Conservation (phyloP, 768 basidiomycete genomes). For the Calocera cornea region DNA sequence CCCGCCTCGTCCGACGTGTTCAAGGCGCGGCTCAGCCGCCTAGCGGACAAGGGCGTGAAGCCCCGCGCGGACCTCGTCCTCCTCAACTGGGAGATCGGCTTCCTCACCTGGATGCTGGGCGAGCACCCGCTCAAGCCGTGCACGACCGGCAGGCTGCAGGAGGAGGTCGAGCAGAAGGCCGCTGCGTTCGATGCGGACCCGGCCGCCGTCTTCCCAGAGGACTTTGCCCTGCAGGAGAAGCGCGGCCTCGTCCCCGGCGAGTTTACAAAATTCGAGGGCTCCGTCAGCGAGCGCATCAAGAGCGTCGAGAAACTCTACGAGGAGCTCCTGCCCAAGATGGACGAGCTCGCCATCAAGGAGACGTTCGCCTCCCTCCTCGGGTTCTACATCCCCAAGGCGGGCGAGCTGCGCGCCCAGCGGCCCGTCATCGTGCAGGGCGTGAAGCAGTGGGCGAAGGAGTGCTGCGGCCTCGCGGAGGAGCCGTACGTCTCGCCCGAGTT, state of each 20-base stretch:
- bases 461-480: conserved; percentile 36
- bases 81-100: conserved; percentile 64
- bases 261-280: conserved; percentile 9
- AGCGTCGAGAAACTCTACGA: conserved; percentile 18
- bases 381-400: conserved; percentile 46
- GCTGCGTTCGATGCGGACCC: conserved; percentile 34
- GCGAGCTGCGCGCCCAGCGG: conserved; percentile 35
- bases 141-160: conserved; percentile 34
- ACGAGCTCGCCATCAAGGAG: conserved; percentile 41
- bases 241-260: not conserved
- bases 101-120: conserved; percentile 45
- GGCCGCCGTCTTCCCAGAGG: conserved; percentile 25
- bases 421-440: conserved; percentile 40
- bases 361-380: conserved; percentile 57
- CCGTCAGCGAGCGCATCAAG: conserved; percentile 15
- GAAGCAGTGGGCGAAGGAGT: conserved; percentile 47
- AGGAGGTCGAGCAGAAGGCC: conserved; percentile 37
- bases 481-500: conserved; percentile 41
- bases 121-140: conserved; percentile 57
- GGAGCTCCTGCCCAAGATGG: conserved; percentile 17
- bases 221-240: not conserved
- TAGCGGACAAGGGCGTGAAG: conserved; percentile 25
- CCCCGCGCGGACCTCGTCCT: conserved; percentile 73
- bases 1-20: conserved; percentile 60
- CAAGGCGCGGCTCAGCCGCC: conserved; percentile 68